Evolutionary conservation across 768 basidiomycete species (phyloP).

Genomic region (Collybiopsis confluens): DNA sequence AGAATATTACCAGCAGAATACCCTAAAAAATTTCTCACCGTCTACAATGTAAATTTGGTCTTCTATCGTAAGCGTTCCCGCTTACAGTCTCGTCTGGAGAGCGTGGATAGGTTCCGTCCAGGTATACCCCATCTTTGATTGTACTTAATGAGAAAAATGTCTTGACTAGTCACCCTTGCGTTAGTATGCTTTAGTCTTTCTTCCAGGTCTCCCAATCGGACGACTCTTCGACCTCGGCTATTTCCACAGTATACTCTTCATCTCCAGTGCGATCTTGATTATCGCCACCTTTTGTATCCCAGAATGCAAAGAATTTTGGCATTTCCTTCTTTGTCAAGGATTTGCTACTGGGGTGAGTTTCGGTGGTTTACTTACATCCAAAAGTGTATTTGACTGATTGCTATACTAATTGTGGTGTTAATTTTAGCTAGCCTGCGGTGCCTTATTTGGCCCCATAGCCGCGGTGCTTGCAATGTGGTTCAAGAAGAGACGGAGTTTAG

Average conservation of each 20-base stretch:
- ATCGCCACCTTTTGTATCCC: constrained; percentile 58
- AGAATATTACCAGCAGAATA: constrained; percentile 56
- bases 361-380: background rate
- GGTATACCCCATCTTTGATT: constrained; percentile 29
- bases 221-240: constrained; percentile 73
- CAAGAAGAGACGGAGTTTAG: constrained; percentile 51
- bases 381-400: no score
- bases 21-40: constrained; percentile 45
- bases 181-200: constrained; percentile 59
- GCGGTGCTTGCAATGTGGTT: constrained; percentile 74
- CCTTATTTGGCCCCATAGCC: constrained; percentile 59
- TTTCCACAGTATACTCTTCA: constrained; percentile 45
- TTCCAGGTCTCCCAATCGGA: constrained; percentile 60
- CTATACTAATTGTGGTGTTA: constrained; percentile 16
- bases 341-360: constrained; percentile 55
- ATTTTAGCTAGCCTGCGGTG: constrained; percentile 43
- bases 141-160: background rate
- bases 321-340: constrained; percentile 74
- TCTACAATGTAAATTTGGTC: constrained; percentile 55
- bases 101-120: constrained; percentile 82
- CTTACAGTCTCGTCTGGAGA: constrained; percentile 28
- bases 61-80: background rate
- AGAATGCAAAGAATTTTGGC: constrained; percentile 73
- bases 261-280: constrained; percentile 48
- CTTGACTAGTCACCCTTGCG: no score